phyloP scores from a whole-genome alignment of 2,329 filamentous ascomycete species.

The Aspergillus terreus region DNA sequence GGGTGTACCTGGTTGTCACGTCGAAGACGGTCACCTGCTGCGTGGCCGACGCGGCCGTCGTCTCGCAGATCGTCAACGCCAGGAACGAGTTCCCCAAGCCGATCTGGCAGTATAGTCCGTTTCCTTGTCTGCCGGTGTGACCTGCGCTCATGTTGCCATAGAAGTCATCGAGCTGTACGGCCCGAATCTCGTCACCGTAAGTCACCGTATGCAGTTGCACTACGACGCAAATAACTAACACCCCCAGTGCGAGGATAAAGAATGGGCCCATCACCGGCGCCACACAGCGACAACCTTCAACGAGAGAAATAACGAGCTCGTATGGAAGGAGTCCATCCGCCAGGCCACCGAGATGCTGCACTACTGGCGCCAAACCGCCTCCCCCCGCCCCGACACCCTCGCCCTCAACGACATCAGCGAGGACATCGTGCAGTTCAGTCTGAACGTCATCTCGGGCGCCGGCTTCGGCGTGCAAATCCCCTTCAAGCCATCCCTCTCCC shows the following conservation, averaged over 20 bases:
- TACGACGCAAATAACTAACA: background rate
- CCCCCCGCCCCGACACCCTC: background rate
- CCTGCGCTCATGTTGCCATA: background rate
- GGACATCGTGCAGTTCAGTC: conserved; percentile 31
- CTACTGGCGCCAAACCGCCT: conserved; percentile 11
- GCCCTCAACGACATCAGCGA: conserved; percentile 20
- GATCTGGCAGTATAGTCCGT: conserved; percentile 12
- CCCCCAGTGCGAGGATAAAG: conserved; percentile 25
- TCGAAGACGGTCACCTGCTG: conserved; percentile 6
- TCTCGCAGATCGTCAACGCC: conserved; percentile 12
- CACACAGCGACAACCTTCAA: conserved; percentile 43
- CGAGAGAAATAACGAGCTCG: conserved; percentile 38
- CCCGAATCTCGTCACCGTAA: conserved; percentile 28
- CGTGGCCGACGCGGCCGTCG: conserved; percentile 17
- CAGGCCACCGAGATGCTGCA: conserved; percentile 32
- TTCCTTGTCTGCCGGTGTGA: background rate
- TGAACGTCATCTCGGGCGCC: conserved; percentile 35
- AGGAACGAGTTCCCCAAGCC: conserved; percentile 15
- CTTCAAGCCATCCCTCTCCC: conserved; percentile 5
- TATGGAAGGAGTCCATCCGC: conserved; percentile 36
- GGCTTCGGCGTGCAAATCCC: conserved; percentile 30
- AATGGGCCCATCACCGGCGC: conserved; percentile 44
- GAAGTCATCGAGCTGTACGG: conserved; percentile 28
- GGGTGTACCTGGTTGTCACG: conserved; percentile 14
- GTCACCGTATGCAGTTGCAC: background rate